A percentile compares a stretch with the other conserved stretches of the same genome.
phyloP scores from a whole-genome alignment of 306 rosid species.

The Castanea mollissima region DNA sequence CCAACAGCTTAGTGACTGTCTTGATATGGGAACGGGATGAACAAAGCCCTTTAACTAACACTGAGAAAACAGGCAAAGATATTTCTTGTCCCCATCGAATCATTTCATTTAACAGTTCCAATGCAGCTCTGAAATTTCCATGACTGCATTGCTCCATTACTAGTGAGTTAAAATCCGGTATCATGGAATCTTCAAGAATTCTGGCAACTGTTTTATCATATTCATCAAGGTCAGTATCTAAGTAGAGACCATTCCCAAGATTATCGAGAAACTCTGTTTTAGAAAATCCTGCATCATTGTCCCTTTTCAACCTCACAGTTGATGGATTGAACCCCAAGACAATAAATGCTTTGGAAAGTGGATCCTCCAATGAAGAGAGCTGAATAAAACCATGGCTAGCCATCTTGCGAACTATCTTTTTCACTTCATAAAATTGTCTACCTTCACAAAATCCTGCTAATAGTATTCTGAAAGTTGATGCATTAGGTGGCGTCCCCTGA shows the following conservation, averaged over 20 bases:
- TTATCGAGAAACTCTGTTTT: constrained; percentile 73
- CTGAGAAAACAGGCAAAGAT: constrained; percentile 41
- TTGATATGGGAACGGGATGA: constrained; percentile 46
- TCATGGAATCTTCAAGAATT: constrained; percentile 57
- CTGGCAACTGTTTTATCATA: constrained; percentile 53
- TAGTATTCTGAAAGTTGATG: constrained; percentile 64
- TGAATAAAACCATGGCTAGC: constrained; percentile 50
- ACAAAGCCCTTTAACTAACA: constrained; percentile 51
- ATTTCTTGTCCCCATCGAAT: constrained; percentile 80
- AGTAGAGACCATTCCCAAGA: constrained; percentile 90
- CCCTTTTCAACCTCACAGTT: constrained; percentile 73
- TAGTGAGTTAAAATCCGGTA: constrained; percentile 54
- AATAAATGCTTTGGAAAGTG: constrained; percentile 57
- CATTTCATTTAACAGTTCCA: constrained; percentile 59
- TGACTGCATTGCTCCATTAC: constrained; percentile 41
- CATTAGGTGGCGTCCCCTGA: constrained; percentile 52
- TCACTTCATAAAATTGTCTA: constrained; percentile 64
- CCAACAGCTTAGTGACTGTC: constrained; percentile 35
- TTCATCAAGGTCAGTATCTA: constrained; percentile 72
- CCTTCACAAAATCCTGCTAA: constrained; percentile 85
- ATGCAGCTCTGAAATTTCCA: constrained; percentile 46
- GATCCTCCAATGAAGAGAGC: constrained; percentile 47
- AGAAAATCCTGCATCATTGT: constrained; percentile 50
- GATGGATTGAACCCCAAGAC: constrained; percentile 71
- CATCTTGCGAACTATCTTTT: constrained; percentile 55